These are phyloP conservation scores for Penicillium sp. DNA, from an alignment of 2,329 filamentous ascomycete genomes.

Conservation along the genomic window DNA sequence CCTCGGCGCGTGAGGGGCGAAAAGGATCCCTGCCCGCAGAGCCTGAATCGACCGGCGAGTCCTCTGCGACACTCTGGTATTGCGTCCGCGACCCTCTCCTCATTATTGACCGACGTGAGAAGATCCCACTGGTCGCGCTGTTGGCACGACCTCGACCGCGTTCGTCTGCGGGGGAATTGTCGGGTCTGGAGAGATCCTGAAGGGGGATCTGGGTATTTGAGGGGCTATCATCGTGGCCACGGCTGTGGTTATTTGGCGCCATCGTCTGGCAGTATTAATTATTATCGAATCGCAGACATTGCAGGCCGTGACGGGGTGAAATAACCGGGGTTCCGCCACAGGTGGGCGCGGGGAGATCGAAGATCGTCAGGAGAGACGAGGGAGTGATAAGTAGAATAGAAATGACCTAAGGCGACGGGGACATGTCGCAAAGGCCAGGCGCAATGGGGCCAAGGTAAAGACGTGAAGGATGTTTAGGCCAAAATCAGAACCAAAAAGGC, in stretches of 20 bases:
- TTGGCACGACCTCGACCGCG: slow-evolving; percentile 30
- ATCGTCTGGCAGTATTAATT: slow-evolving; percentile 36
- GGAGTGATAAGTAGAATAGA: not conserved
- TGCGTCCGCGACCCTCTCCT: slow-evolving; percentile 41
- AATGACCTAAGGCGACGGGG: not conserved
- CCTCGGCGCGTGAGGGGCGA: slow-evolving; percentile 17
- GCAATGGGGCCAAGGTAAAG: slow-evolving; percentile 1
- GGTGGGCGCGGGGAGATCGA: not conserved
- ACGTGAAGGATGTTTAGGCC: slow-evolving; percentile 12
- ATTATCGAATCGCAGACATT: slow-evolving; percentile 42
- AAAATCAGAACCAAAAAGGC: slow-evolving; percentile 3
- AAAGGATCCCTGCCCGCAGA: slow-evolving; percentile 23
- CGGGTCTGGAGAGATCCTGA: slow-evolving; percentile 56
- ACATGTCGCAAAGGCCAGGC: not conserved
- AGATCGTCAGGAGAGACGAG: not conserved
- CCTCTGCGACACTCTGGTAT: slow-evolving; percentile 55
- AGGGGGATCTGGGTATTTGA: slow-evolving; percentile 61
- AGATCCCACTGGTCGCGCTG: slow-evolving; percentile 44
- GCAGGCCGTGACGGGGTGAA: slow-evolving; percentile 23
- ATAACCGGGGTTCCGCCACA: not conserved
- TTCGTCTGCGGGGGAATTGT: slow-evolving; percentile 29
- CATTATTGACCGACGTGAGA: slow-evolving; percentile 42
- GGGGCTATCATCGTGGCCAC: slow-evolving; percentile 27
- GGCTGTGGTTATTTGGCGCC: slow-evolving; percentile 39
- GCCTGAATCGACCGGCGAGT: slow-evolving; percentile 44